Base-by-base conservation (phyloP, 768 basidiomycete genomes). In the Amanita thiersii region DNA sequence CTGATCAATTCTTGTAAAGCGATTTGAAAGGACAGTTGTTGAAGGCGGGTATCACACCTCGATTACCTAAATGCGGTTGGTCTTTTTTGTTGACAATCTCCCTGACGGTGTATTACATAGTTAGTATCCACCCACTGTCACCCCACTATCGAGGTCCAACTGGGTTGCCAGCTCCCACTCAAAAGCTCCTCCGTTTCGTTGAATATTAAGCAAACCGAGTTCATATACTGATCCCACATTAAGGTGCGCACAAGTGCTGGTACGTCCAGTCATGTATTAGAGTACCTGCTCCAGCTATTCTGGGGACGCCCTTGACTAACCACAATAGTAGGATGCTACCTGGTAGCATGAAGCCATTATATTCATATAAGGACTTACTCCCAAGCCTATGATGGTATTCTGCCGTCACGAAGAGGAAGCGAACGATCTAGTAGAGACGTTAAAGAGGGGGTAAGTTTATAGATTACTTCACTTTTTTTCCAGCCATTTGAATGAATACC, bases 291-390 rank as follows among this genome's bases (percentile, higher is more conserved):
- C 7, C 26, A n/a, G 26, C 26, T 7, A n/a, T 28, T n/a, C 7
- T 28, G 26, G 7, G n/a, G n/a, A n/a, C 7, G 6, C 7, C 7
- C 7, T n/a, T n/a, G 26, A 7, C 7, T 7, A 28, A 28, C 7
- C 26, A n/a, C 26, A 28, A 28, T 7, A 7, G 26, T 7, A n/a
- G 26, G n/a, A 28, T 28, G 7, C 26, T 28, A n/a, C 26, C 26
- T 28, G 26, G n/a, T 7, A n/a, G 26, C 26, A 7, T n/a, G 6
- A 28, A 35, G 41, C 57, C 56, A 8, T 21, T 43, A 2, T 64
- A 62, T 30, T 57, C 60, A 2, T 62, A 60, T 47, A 55, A 50
- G 35, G 56, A 58, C 26, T 60, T 56, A 36, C 32, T 6, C 56
- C 59, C 1, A 52, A 45, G 7, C 40, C 58, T 0, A 49, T 40